Base-by-base conservation (phyloP, 1,284 basidiomycete species). In the Sphaerobolus stellatus region DNA sequence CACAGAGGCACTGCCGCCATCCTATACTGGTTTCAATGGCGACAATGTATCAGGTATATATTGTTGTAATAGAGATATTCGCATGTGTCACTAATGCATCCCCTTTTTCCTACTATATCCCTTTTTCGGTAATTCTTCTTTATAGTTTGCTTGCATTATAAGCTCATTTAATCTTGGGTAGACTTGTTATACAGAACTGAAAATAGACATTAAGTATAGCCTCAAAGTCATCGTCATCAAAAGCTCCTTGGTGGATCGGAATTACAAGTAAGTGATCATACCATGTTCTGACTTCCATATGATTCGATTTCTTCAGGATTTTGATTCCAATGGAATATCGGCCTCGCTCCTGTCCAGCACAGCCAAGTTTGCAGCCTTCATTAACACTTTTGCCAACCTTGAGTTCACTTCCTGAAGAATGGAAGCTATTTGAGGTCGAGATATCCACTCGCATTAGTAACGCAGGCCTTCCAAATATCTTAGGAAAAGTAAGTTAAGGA, bases 401-500 rank as follows among this genome's bases (percentile, higher is more conserved):
- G 62, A 80, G 87, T 69, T 68, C 70, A 0, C 68, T 70, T 9
- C 84, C 84, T 13, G 85, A 85, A 58, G 83, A 86, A 61, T 87
- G 83, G 82, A 48, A 41, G 33, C 30, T 40, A 13, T 48, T 36
- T 48, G 52, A 54, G 43, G 25, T 27, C 22, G 16, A 54, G 31
- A n/a, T n/a, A n/a, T n/a, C n/a, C n/a, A n/a, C n/a, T n/a, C n/a
- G n/a, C n/a, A n/a, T n/a, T n/a, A n/a, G n/a, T n/a, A n/a, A n/a
- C n/a, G n/a, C n/a, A n/a, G n/a, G n/a, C n/a, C n/a, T n/a, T n/a
- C n/a, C n/a, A n/a, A n/a, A n/a, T n/a, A n/a, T n/a, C n/a, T n/a
- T n/a, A n/a, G n/a, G n/a, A n/a, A n/a, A n/a, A n/a, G n/a, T n/a
- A n/a, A n/a, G n/a, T n/a, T n/a, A n/a, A n/a, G n/a, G n/a, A n/a